Base-by-base conservation (phyloP, 2,329 filamentous ascomycete species). In the Coniochaeta sp. region DNA sequence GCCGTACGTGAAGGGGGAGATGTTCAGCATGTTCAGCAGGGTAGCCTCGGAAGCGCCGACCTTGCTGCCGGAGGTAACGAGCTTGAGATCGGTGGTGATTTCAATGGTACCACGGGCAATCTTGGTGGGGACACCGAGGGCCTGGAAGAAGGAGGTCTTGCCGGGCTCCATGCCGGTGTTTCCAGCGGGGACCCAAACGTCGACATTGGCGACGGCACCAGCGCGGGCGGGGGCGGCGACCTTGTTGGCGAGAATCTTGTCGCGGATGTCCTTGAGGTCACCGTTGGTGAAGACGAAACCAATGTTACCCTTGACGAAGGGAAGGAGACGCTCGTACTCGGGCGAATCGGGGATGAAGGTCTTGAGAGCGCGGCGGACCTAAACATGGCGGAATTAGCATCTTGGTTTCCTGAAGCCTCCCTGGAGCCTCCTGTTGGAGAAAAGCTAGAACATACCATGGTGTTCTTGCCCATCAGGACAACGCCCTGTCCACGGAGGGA, bases 121-220 rank as follows among this genome's bases (percentile, higher is more conserved):
- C 92, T 99, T 99, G 87, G 95, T 99, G 77, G 95, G 95, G 77
- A 99, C 92, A 91, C 93, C 93, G 81, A 99, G 95, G 74, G 95
- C 95, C 89, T 99, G 95, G 93, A 99, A 99, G 92, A 99, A 99
- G 77, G 95, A 98, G 75, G 95, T 99, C 90, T 99, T 99, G 81
- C 96, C 96, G 77, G 95, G 96, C 81, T 99, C 95, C 95, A 99
- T 99, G 83, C 95, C 95, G 74, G 95, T 99, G 90, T 99, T 99
- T 81, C 95, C 95, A 71, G 93, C 95, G 69, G 95, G 95, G 70
- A 99, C 79, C 84, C 82, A 99, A 77, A 99, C 95, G 79, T 99
- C 96, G 74, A 76, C 80, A 69, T 96, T 95, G 70, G 95, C 96
- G 71, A 99, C 74, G 74, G 96, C 95, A 89, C 96, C 96, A 73